These are phyloP conservation scores for Malassezia obtusa DNA, from an alignment of 1,284 basidiomycete species.

Conservation along the genomic window DNA sequence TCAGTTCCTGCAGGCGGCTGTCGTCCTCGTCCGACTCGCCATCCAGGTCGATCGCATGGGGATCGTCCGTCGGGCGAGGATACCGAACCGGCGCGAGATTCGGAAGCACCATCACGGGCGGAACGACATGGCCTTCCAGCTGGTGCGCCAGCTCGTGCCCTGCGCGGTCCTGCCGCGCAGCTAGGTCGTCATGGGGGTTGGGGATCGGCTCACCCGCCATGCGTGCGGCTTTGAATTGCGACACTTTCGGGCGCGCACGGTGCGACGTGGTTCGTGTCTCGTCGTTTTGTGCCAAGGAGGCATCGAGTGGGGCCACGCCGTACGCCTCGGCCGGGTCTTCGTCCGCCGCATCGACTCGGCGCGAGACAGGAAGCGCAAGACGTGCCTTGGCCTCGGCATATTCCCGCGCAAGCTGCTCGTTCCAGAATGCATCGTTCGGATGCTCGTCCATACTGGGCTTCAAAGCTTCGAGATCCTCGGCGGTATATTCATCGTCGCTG, in stretches of 20 bases:
- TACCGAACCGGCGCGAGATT: slow-evolving; percentile 21
- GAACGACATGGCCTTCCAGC: neutral
- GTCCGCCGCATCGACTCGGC: neutral
- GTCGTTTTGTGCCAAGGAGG: slow-evolving; percentile 21
- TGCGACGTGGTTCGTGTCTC: slow-evolving; percentile 19
- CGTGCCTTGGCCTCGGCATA: slow-evolving; percentile 37
- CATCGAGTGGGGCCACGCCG: slow-evolving; percentile 24
- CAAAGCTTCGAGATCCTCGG: slow-evolving; percentile 33
- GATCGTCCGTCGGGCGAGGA: neutral
- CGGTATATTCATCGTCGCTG: slow-evolving; percentile 36
- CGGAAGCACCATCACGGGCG: slow-evolving; percentile 14
- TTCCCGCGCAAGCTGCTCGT: slow-evolving; percentile 32
- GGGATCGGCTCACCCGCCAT: slow-evolving; percentile 8
- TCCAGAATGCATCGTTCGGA: slow-evolving; percentile 16
- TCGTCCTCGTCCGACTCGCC: slow-evolving; percentile 36
- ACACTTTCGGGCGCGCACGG: slow-evolving; percentile 17
- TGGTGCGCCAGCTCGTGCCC: neutral
- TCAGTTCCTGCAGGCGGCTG: slow-evolving; percentile 25
- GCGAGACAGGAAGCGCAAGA: neutral
- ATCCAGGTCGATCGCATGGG: slow-evolving; percentile 18
- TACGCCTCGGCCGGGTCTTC: slow-evolving; percentile 7
- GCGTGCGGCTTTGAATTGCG: slow-evolving; percentile 29
- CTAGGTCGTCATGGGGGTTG: slow-evolving; percentile 4
- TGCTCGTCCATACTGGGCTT: slow-evolving; percentile 28
- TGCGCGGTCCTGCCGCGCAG: neutral